phyloP scores from a whole-genome alignment of 208 protist genomes.

The Trypanosoma lewisi region DNA sequence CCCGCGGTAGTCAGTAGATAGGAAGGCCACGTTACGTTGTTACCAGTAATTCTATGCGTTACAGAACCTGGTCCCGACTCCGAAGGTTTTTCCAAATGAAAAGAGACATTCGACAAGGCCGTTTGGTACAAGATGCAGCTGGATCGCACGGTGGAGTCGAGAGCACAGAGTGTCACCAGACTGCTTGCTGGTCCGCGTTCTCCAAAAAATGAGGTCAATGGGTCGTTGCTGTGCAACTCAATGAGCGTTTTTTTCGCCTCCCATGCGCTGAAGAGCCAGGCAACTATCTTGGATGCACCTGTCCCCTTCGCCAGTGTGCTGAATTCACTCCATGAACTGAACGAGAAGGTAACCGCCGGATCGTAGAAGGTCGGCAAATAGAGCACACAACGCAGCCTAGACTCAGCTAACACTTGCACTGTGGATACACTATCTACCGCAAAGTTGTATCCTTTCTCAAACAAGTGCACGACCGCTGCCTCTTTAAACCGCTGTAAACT shows the following conservation, averaged over 20 bases:
- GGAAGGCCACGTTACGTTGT: slow-evolving; percentile 20
- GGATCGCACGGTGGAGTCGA: slow-evolving; percentile 10
- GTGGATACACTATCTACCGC: slow-evolving; percentile 27
- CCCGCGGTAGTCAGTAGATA: slow-evolving; percentile 5
- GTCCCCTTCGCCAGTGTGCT: background rate
- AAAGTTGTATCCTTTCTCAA: slow-evolving; percentile 35
- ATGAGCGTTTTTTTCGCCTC: slow-evolving; percentile 25
- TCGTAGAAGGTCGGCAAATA: slow-evolving; percentile 32
- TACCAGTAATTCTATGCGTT: slow-evolving; percentile 13
- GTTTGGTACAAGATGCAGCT: slow-evolving; percentile 19
- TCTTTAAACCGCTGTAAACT: slow-evolving; percentile 10
- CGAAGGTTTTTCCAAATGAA: background rate
- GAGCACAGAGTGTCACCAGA: slow-evolving; percentile 26
- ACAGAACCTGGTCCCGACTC: background rate
- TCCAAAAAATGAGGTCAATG: slow-evolving; percentile 17
- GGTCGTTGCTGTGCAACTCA: slow-evolving; percentile 12
- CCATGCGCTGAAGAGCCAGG: slow-evolving; percentile 30
- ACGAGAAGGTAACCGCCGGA: slow-evolving; percentile 21
- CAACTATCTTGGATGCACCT: slow-evolving; percentile 7
- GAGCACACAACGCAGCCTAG: slow-evolving; percentile 3
- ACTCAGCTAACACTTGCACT: slow-evolving; percentile 9
- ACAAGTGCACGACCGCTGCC: slow-evolving; percentile 24
- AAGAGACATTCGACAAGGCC: background rate
- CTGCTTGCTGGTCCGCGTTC: slow-evolving; percentile 21
- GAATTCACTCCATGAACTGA: slow-evolving; percentile 25